These are phyloP conservation scores for Lipomyces starkeyi DNA, from an alignment of 805 yeast genomes.

Conservation along the genomic window DNA sequence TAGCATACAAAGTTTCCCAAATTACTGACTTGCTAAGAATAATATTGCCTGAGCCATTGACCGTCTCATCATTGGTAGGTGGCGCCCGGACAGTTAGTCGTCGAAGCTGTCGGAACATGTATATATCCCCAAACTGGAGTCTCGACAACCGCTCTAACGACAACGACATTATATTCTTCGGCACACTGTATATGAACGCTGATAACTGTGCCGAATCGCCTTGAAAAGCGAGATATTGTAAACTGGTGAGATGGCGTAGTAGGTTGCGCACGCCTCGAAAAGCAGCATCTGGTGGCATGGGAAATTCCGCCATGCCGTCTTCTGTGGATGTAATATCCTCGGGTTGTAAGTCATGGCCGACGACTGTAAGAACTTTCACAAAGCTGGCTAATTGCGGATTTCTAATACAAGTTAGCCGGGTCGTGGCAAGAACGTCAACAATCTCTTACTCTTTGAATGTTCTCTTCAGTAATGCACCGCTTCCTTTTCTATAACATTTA, in stretches of 20 bases:
- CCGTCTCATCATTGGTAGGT: neutral
- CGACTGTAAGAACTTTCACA: constrained; percentile 20
- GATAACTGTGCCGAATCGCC: constrained; percentile 37
- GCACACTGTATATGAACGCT: constrained; percentile 26
- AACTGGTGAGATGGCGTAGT: constrained; percentile 20
- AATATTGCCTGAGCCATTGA: neutral
- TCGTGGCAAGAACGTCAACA: neutral
- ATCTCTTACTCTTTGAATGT: constrained; percentile 32
- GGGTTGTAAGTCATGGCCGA: constrained; percentile 29
- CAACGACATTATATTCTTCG: constrained; percentile 21
- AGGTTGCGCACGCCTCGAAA: constrained; percentile 33
- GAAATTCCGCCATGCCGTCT: constrained; percentile 32
- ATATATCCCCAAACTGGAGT: constrained; percentile 34
- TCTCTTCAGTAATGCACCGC: constrained; percentile 35
- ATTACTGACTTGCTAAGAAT: constrained; percentile 27
- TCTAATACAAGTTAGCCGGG: constrained; percentile 9
- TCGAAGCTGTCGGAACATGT: constrained; percentile 22
- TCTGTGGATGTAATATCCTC: constrained; percentile 23
- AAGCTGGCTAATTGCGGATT: constrained; percentile 22
- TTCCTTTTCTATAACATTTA: constrained; percentile 19
- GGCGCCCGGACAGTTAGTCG: constrained; percentile 32
- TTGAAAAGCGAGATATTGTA: constrained; percentile 27
- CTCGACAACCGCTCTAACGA: constrained; percentile 26
- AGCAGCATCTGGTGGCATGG: constrained; percentile 27
- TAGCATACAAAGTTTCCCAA: constrained; percentile 36